phyloP scores from a whole-genome alignment of 441 rosid genomes.

The Syzygium syzygioides region DNA sequence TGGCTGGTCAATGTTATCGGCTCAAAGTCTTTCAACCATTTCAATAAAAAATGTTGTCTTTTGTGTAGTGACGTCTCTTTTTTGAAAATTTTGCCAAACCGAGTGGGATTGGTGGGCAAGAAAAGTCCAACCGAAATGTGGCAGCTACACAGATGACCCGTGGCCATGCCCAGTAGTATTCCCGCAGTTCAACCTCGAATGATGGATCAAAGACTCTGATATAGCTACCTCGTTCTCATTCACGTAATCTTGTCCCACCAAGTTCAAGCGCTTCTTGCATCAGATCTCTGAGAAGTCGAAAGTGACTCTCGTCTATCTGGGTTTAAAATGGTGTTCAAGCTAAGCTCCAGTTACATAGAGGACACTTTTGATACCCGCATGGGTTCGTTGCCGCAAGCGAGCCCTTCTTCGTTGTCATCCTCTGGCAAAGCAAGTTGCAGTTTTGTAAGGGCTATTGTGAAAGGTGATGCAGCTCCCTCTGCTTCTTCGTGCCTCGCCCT shows the following conservation, averaged over 20 bases:
- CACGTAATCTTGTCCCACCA: not conserved
- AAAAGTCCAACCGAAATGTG: not conserved
- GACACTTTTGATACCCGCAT: accelerated
- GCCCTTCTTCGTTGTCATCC: not conserved
- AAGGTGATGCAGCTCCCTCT: not conserved
- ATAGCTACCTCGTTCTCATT: not conserved
- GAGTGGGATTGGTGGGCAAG: not conserved
- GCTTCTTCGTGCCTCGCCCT: not conserved
- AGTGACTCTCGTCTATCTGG: not conserved
- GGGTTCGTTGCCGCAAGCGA: accelerated
- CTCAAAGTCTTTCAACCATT: not conserved
- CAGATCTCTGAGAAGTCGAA: not conserved
- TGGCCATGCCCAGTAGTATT: not conserved
- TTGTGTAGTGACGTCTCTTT: not conserved
- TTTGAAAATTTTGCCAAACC: not conserved
- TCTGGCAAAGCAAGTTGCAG: not conserved
- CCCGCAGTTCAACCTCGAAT: not conserved
- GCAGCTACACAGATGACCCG: not conserved
- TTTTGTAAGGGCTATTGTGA: not conserved
- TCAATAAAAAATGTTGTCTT: not conserved
- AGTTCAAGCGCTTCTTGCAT: not conserved
- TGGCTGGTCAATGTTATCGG: not conserved
- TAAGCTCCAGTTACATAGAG: not conserved
- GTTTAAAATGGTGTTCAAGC: not conserved
- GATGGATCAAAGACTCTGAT: not conserved